A percentile compares a stretch with the other conserved stretches of the same genome.
These are phyloP conservation scores for Monosporascus sp. DNA, from an alignment of 2,329 filamentous ascomycete genomes.

Conservation along the genomic window DNA sequence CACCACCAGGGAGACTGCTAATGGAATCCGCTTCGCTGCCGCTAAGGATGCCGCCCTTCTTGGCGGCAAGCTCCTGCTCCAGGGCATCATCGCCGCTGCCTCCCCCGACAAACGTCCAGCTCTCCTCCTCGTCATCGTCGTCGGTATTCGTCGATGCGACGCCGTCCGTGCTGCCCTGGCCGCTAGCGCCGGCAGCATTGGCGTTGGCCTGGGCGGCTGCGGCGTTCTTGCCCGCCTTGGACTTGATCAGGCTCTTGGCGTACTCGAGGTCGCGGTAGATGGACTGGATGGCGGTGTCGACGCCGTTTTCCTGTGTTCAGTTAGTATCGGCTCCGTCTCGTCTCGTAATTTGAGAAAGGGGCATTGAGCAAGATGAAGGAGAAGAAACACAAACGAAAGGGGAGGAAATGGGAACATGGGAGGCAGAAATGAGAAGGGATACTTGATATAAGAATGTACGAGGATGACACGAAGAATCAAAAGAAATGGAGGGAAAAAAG, in stretches of 20 bases:
- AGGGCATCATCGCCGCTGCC: constrained; percentile 39
- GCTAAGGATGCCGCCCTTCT: constrained; percentile 14
- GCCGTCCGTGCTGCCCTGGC: constrained; percentile 24
- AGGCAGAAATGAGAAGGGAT: no score
- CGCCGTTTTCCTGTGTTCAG: constrained; percentile 69
- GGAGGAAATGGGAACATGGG: no score
- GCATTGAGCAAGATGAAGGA: neutral
- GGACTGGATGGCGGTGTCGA: constrained; percentile 82
- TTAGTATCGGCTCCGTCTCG: constrained; percentile 18
- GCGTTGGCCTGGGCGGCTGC: constrained; percentile 28
- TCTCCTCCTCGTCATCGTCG: constrained; percentile 67
- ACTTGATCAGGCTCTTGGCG: constrained; percentile 75
- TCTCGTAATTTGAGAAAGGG: no score
- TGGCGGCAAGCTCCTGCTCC: constrained; percentile 25
- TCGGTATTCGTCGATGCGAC: constrained; percentile 41
- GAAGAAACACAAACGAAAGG: neutral
- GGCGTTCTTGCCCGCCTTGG: constrained; percentile 49
- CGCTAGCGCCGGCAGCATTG: constrained; percentile 8
- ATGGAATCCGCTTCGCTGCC: neutral
- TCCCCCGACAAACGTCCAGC: constrained; percentile 82
- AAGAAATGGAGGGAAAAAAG: neutral
- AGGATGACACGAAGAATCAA: no score
- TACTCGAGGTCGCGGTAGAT: constrained; percentile 96
- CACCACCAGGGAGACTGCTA: constrained; percentile 19
- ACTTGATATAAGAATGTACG: no score